Evolutionary conservation across 805 yeast species (phyloP).

Genomic region (Jamesozyma hellenica): DNA sequence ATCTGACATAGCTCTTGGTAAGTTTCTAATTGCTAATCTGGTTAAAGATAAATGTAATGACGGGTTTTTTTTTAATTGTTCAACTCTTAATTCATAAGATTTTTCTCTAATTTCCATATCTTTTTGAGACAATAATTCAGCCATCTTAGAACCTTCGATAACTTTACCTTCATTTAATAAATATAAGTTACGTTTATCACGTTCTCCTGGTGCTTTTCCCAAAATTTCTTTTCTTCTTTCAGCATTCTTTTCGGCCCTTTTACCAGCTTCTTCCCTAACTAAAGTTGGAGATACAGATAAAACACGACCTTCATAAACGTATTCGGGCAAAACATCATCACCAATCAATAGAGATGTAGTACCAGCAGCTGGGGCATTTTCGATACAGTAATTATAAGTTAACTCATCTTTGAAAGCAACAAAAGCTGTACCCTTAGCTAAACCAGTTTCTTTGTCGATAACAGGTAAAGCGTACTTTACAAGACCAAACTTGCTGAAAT

Average conservation of each 20-base stretch:
- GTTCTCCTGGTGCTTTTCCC: slow-evolving; percentile 72
- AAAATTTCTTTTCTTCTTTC: slow-evolving; percentile 60
- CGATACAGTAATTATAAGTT: slow-evolving; percentile 57
- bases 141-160: slow-evolving; percentile 68
- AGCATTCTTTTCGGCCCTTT: slow-evolving; percentile 63
- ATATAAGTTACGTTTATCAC: slow-evolving; percentile 76
- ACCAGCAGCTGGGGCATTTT: slow-evolving; percentile 67
- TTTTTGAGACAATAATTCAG: slow-evolving; percentile 51
- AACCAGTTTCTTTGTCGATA: slow-evolving; percentile 70
- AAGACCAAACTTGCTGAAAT: slow-evolving; percentile 73
- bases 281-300: slow-evolving; percentile 77
- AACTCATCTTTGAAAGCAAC: slow-evolving; percentile 67
- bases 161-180: slow-evolving; percentile 91
- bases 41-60: slow-evolving; percentile 87
- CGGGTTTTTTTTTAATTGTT: slow-evolving; percentile 85
- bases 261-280: slow-evolving; percentile 71
- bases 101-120: slow-evolving; percentile 85
- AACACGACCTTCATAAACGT: slow-evolving; percentile 88
- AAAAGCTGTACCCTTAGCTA: slow-evolving; percentile 91
- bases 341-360: slow-evolving; percentile 63
- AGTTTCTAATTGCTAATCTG: slow-evolving; percentile 85
- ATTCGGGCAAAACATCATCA: slow-evolving; percentile 82
- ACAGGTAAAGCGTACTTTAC: slow-evolving; percentile 92
- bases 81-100: slow-evolving; percentile 74
- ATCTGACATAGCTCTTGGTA: slow-evolving; percentile 86